Evolutionary conservation across 257 asterid genomes (phyloP).

Genomic region (Anisodus tanguticus): DNA sequence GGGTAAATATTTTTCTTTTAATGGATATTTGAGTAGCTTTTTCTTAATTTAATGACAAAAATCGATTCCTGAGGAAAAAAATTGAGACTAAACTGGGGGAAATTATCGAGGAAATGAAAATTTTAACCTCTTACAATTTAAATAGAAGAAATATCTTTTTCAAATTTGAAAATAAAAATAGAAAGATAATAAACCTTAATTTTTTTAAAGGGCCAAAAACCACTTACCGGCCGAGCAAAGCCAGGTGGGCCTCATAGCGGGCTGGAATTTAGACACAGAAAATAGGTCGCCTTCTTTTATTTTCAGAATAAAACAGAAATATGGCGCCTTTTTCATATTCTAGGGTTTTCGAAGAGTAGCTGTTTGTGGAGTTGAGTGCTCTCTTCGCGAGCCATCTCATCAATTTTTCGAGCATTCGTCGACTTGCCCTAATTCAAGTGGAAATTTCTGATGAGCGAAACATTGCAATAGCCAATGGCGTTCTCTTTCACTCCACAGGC

Average conservation of each 20-base stretch:
- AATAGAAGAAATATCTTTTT: no score
- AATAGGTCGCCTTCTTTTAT: neutral
- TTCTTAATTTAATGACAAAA: no score
- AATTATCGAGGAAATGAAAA: no score
- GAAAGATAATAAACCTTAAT: no score
- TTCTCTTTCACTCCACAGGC: slow-evolving; percentile 64
- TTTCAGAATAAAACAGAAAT: neutral
- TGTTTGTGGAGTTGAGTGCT: slow-evolving; percentile 19
- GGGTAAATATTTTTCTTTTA: no score
- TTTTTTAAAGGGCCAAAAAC: no score
- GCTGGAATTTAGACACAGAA: slow-evolving; percentile 14
- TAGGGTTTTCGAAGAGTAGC: slow-evolving; percentile 52
- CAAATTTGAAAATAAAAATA: no score
- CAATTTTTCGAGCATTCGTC: slow-evolving; percentile 26
- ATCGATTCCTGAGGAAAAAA: no score
- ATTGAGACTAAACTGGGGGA: no score
- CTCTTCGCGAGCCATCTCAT: slow-evolving; percentile 15
- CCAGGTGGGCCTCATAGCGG: slow-evolving; percentile 22
- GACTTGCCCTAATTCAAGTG: slow-evolving; percentile 20
- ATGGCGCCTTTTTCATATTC: slow-evolving; percentile 57
- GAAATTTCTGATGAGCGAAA: slow-evolving; percentile 10
- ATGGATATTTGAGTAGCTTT: no score
- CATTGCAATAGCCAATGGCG: slow-evolving; percentile 47
- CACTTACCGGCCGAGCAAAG: neutral
- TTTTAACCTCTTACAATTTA: no score